Evolutionary conservation across 768 basidiomycete species (phyloP).

Genomic region (Termitomyces sp.): DNA sequence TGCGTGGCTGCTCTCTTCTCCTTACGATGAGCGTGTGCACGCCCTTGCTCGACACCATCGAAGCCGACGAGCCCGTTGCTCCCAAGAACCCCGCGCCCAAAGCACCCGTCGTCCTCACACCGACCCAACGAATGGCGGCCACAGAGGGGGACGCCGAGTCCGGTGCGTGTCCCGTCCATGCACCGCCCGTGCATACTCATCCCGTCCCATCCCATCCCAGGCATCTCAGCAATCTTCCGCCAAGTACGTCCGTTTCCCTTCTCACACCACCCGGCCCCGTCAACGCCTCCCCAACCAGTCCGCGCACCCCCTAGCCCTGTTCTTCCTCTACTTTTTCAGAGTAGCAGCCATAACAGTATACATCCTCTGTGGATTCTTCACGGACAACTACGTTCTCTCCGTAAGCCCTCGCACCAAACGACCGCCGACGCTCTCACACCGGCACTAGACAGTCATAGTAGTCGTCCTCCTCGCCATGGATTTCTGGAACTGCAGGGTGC

Average conservation of each 20-base stretch:
- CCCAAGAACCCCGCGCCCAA: conserved; percentile 23
- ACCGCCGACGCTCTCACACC: background rate
- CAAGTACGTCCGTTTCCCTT: conserved; percentile 42
- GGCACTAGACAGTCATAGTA: conserved; percentile 68
- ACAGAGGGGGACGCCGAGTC: conserved; percentile 68
- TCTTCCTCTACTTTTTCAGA: conserved; percentile 87
- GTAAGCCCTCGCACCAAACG: conserved; percentile 31
- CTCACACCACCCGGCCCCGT: conserved; percentile 1
- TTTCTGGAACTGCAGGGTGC: conserved; percentile 95
- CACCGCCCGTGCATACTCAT: background rate
- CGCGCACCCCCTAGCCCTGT: conserved; percentile 75
- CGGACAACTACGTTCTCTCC: conserved; percentile 87
- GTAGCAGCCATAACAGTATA: conserved; percentile 87
- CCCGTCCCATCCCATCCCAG: conserved; percentile 23
- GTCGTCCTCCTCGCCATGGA: conserved; percentile 95
- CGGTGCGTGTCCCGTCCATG: conserved; percentile 36
- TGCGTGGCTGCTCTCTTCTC: background rate
- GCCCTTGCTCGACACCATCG: conserved; percentile 76
- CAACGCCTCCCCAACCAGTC: conserved; percentile 40
- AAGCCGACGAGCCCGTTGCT: conserved; percentile 66
- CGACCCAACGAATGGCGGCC: conserved; percentile 44
- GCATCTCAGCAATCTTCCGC: conserved; percentile 69
- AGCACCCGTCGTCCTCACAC: conserved; percentile 52
- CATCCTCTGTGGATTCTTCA: conserved; percentile 88
- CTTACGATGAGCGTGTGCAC: conserved; percentile 42